phyloP scores from a whole-genome alignment of 2,329 filamentous ascomycete genomes.

The Fusarium musae region DNA sequence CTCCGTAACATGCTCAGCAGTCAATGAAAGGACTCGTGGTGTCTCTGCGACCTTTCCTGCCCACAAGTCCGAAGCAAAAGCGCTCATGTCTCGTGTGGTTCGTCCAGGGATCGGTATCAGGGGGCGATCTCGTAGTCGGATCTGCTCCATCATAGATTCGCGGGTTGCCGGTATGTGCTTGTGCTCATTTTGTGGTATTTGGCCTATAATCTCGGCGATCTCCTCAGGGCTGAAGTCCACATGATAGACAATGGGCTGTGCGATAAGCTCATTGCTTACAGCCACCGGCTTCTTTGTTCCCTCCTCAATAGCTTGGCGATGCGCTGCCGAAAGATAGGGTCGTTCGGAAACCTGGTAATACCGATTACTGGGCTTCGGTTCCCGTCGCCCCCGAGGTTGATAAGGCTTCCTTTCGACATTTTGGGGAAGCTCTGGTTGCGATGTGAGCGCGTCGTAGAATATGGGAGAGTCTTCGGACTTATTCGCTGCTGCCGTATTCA shows the following conservation, averaged over 20 bases:
- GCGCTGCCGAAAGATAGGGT: slow-evolving; percentile 44
- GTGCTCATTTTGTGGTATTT: slow-evolving; percentile 31
- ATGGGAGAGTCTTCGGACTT: background rate
- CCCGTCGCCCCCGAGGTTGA: slow-evolving; percentile 20
- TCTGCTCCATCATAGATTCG: slow-evolving; percentile 29
- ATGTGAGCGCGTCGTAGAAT: background rate
- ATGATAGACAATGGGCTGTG: slow-evolving; percentile 50
- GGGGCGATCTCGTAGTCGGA: background rate
- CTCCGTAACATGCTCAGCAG: slow-evolving; percentile 14
- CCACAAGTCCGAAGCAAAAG: slow-evolving; percentile 42
- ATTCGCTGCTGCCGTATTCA: background rate
- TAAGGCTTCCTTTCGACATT: slow-evolving; percentile 16
- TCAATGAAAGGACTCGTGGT: slow-evolving; percentile 44
- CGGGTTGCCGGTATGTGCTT: slow-evolving; percentile 24
- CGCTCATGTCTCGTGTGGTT: slow-evolving; percentile 16
- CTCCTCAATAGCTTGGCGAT: slow-evolving; percentile 45
- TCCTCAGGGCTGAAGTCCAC: slow-evolving; percentile 59
- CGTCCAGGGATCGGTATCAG: background rate
- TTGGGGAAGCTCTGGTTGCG: background rate
- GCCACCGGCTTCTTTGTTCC: slow-evolving; percentile 31
- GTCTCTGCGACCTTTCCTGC: slow-evolving; percentile 31
- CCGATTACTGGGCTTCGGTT: slow-evolving; percentile 19
- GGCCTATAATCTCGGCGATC: slow-evolving; percentile 43
- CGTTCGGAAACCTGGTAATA: slow-evolving; percentile 27
- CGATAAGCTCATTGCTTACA: background rate